Conservation (phyloP, 2,329 filamentous ascomycete genomes). For the Coniochaeta sp. region DNA sequence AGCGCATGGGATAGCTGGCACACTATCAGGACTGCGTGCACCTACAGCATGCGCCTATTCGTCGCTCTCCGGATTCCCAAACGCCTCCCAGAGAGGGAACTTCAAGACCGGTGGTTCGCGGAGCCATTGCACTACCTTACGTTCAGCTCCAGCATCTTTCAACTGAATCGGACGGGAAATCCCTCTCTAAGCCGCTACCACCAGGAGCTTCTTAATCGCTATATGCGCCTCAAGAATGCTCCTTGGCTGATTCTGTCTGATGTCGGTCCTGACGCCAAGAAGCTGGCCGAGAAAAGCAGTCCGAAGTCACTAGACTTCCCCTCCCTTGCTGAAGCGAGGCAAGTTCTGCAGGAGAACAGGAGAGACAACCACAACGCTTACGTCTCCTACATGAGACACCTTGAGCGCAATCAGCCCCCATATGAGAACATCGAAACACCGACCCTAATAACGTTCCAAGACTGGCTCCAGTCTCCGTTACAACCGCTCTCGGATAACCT, state of each 20-base stretch:
- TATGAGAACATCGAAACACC: conserved; percentile 42
- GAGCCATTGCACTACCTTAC: conserved; percentile 60
- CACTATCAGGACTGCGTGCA: conserved; percentile 74
- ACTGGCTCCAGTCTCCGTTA: conserved; percentile 90
- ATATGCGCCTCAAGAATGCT: conserved; percentile 56
- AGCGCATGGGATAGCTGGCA: conserved; percentile 94
- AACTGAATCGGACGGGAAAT: conserved; percentile 52
- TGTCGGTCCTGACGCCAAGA: conserved; percentile 39
- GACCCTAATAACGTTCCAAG: conserved; percentile 61
- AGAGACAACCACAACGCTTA: conserved; percentile 24
- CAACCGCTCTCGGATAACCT: conserved; percentile 95
- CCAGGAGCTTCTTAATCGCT: conserved; percentile 52
- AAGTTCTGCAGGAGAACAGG: conserved; percentile 32
- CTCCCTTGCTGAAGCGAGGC: conserved; percentile 58
- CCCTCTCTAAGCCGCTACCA: conserved; percentile 56
- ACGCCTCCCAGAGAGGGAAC: conserved; percentile 48
- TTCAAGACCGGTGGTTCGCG: conserved; percentile 62
- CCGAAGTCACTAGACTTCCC: conserved; percentile 53
- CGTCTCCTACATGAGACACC: conserved; percentile 65
- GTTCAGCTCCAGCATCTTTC: conserved; percentile 46
- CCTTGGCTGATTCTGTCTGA: conserved; percentile 60
- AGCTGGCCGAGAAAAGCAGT: conserved; percentile 21
- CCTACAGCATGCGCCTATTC: conserved; percentile 72
- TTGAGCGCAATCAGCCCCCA: conserved; percentile 74
- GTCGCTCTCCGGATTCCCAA: conserved; percentile 57